These are phyloP conservation scores for Capsicum rhomboideum DNA, from an alignment of 257 asterid species.

Conservation along the genomic window DNA sequence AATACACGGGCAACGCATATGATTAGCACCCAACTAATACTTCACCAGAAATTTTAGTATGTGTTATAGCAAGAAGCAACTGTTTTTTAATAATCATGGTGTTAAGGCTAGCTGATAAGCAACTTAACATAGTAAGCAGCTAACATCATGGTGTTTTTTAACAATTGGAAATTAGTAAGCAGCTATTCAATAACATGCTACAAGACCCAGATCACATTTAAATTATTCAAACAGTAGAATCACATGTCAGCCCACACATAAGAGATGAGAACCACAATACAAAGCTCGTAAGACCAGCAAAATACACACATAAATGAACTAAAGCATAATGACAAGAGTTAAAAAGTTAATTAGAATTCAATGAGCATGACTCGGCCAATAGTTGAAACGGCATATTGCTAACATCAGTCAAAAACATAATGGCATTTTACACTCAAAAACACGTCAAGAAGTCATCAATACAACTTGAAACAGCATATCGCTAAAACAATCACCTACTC, in stretches of 20 bases:
- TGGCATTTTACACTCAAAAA: background rate
- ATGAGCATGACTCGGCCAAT: background rate
- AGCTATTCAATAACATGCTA: background rate
- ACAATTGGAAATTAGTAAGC: background rate
- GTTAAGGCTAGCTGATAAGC: background rate
- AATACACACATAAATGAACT: background rate
- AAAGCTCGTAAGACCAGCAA: background rate
- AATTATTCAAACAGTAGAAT: background rate
- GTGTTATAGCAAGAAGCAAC: background rate
- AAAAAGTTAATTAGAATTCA: background rate
- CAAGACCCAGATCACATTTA: background rate
- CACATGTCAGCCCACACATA: background rate
- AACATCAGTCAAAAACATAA: no score
- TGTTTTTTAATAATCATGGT: background rate
- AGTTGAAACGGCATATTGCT: no score
- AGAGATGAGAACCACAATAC: background rate
- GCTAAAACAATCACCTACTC: background rate
- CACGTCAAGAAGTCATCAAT: background rate
- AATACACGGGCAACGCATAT: background rate
- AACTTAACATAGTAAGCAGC: background rate
- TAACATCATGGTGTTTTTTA: no score
- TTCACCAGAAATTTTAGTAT: background rate
- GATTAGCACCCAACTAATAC: background rate
- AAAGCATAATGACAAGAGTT: background rate
- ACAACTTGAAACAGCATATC: background rate